Percentiles rank a stretch among this genome's conserved stretches.
phyloP scores from a whole-genome alignment of 2,329 filamentous ascomycete species.

The Herpotrichia juniperi region DNA sequence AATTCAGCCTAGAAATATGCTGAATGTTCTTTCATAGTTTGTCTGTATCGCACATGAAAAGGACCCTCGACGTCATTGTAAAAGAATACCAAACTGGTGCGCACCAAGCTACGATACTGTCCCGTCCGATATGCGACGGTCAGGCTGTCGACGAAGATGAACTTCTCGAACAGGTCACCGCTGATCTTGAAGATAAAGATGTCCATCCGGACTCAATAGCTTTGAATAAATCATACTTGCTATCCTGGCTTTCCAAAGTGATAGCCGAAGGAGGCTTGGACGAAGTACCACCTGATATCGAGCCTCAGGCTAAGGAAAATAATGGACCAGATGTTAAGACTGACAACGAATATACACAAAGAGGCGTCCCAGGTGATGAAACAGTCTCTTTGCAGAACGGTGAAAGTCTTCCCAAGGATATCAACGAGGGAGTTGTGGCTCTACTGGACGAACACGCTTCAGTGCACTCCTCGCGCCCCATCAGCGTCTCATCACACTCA shows the following conservation, averaged over 20 bases:
- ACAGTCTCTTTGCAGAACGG: too few species aligned
- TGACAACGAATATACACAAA: too few species aligned
- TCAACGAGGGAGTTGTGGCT: too few species aligned
- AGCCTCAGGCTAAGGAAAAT: too few species aligned
- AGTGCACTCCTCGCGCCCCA: too few species aligned
- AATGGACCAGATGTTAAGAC: too few species aligned
- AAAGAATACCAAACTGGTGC: not conserved
- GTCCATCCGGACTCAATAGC: not conserved
- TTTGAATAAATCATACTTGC: not conserved
- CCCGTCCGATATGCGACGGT: not conserved
- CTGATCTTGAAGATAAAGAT: constrained; percentile 5
- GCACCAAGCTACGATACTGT: not conserved
- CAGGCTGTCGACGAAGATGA: not conserved
- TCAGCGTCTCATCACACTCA: too few species aligned
- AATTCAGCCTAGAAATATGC: too few species aligned
- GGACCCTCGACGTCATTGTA: not conserved
- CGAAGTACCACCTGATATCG: not conserved
- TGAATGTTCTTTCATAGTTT: too few species aligned
- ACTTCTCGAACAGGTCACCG: not conserved
- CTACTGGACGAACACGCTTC: too few species aligned
- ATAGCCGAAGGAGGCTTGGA: not conserved
- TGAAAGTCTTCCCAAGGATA: too few species aligned
- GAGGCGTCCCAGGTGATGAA: too few species aligned
- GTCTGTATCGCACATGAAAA: not conserved
- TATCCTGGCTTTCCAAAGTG: not conserved